Conservation (phyloP, 148 eudicot genomes). For the Nepenthes gracilis region DNA sequence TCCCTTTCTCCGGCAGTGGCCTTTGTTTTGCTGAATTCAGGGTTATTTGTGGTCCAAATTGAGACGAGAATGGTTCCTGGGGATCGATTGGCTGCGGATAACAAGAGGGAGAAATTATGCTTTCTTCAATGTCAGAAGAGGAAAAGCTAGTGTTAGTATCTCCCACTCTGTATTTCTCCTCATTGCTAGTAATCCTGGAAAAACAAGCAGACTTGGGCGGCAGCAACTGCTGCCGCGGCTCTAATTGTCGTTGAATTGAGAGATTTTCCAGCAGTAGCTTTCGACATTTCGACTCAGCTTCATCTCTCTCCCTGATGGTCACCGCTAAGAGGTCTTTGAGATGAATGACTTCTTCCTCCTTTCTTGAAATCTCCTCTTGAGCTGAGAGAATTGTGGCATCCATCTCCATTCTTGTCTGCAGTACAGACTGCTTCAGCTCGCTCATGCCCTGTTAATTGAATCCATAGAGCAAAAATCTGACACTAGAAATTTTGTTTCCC, state of each 20-base stretch:
- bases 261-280: conserved; percentile 35
- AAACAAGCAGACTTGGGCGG: conserved; percentile 9
- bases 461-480: no score
- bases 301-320: conserved; percentile 60
- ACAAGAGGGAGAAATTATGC: conserved; percentile 2
- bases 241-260: conserved; percentile 30
- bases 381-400: conserved; percentile 55
- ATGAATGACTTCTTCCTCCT: conserved; percentile 59
- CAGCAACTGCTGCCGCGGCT: conserved; percentile 5
- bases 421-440: conserved; percentile 48
- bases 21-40: conserved; percentile 21
- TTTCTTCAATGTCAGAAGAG: conserved; percentile 28
- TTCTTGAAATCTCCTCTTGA: conserved; percentile 68
- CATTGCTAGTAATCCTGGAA: conserved; percentile 16
- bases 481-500: no score
- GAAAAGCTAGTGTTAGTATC: conserved; percentile 18
- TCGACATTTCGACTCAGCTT: conserved; percentile 48
- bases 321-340: conserved; percentile 39
- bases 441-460: neutral
- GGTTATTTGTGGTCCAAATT: conserved; percentile 19
- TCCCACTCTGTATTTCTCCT: conserved; percentile 10
- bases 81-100: conserved; percentile 1
- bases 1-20: conserved; percentile 72
- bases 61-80: conserved; percentile 4
- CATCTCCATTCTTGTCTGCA: conserved; percentile 65